These are phyloP conservation scores for Suillus luteus DNA, from an alignment of 768 basidiomycete species.

Conservation along the genomic window DNA sequence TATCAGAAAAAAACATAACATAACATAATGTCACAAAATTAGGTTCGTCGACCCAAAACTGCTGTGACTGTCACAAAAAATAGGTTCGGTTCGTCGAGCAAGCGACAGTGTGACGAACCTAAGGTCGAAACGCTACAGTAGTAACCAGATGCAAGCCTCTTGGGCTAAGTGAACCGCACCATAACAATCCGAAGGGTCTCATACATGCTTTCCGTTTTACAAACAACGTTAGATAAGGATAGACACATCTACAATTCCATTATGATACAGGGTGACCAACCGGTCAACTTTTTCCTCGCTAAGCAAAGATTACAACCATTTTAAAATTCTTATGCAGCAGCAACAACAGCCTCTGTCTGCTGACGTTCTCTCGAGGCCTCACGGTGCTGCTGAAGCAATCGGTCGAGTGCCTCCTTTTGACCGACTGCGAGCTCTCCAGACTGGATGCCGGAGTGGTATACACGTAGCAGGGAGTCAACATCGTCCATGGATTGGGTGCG, in stretches of 20 bases:
- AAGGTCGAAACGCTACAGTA: too few species aligned
- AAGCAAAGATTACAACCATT: background rate
- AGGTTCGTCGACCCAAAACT: too few species aligned
- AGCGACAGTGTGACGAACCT: too few species aligned
- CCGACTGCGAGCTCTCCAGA: slow-evolving; percentile 91
- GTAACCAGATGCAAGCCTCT: too few species aligned
- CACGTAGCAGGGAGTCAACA: slow-evolving; percentile 93
- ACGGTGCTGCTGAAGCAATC: slow-evolving; percentile 79
- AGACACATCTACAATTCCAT: slow-evolving; percentile 3
- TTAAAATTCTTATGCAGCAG: slow-evolving; percentile 4
- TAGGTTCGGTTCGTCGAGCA: too few species aligned
- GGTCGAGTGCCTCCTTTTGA: slow-evolving; percentile 90
- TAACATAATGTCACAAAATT: too few species aligned
- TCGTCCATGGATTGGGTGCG: slow-evolving; percentile 99
- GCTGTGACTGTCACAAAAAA: too few species aligned
- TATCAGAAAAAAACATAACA: too few species aligned
- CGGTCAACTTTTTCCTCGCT: background rate
- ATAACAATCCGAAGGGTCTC: background rate
- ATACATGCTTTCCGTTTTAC: background rate
- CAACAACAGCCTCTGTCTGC: slow-evolving; percentile 15
- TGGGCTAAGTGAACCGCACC: too few species aligned
- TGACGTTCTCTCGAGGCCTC: slow-evolving; percentile 24
- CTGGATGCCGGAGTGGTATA: slow-evolving; percentile 94
- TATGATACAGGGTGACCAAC: background rate
- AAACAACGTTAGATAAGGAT: background rate